Percentiles rank a stretch among this genome's conserved stretches.
Evolutionary conservation across 2,329 filamentous ascomycete species (phyloP).

Genomic region (Chrysoporthe deuterocubensis): DNA sequence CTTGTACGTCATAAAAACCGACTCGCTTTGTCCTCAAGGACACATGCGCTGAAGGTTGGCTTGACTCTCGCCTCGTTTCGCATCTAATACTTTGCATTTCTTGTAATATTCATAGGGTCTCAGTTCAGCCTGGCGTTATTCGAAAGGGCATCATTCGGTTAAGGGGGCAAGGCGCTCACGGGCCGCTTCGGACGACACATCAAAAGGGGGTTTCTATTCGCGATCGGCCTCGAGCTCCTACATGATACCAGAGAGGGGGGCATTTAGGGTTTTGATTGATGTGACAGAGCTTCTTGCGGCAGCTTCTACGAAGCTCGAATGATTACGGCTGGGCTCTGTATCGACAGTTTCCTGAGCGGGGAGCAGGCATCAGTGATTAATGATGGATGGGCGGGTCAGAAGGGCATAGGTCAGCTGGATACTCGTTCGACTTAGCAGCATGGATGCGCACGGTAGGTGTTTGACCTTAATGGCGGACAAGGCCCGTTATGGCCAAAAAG

Average conservation of each 20-base stretch:
- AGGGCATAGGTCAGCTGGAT: not conserved
- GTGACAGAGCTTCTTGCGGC: not conserved
- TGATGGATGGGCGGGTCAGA: not conserved
- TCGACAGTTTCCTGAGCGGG: not conserved
- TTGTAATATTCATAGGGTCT: slow-evolving; percentile 26
- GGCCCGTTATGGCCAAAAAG: not conserved
- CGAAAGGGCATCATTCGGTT: slow-evolving; percentile 25
- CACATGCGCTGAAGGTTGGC: not conserved
- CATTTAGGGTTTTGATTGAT: not conserved
- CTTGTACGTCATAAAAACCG: not conserved
- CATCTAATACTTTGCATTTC: slow-evolving; percentile 28
- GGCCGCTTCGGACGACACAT: slow-evolving; percentile 19
- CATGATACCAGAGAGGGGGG: slow-evolving; percentile 10
- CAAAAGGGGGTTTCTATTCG: slow-evolving; percentile 12
- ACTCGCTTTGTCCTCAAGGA: not conserved
- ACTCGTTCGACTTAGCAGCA: not conserved
- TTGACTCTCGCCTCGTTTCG: slow-evolving; percentile 11
- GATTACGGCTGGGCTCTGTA: not conserved
- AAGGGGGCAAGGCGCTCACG: slow-evolving; percentile 26
- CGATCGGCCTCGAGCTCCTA: slow-evolving; percentile 4
- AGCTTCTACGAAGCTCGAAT: not conserved
- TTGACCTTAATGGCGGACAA: not conserved
- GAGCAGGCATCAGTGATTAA: not conserved
- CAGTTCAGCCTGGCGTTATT: slow-evolving; percentile 29
- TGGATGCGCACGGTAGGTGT: not conserved